Evolutionary conservation across 148 eudicot genomes (phyloP), one percentile per base, ranked within the genome.

Genomic region (Camellia lanceoleosa): DNA sequence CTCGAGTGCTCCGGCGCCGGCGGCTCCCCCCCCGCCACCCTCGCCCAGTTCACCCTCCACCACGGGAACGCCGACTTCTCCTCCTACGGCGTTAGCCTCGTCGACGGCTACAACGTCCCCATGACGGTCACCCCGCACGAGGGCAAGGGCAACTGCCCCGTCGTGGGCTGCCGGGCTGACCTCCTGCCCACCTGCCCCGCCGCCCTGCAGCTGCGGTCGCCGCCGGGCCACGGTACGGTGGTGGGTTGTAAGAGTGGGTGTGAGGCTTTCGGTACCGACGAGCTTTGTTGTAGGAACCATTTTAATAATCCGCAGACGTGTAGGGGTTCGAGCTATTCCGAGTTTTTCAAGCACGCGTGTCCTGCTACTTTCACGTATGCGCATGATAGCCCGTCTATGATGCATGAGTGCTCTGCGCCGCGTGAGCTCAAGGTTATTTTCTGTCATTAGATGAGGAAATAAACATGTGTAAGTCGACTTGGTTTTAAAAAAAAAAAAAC

Each of bases 341-440:
- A 85, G 83, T 96, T 73, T 59, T 96, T 96, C 78, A 96, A 96
- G 86, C 90, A 88, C 60, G 85, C 87, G 60, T 96, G 98, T 52
- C 98, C 99, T 41, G 85, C 89, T 5, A 91, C 99, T 4, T 84
- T 88, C 54, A 92, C 99, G 11, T 91, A 91, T 69, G 99, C 98
- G 8, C 98, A 96, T 81, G 99, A 96, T 71, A 86, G 77, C 49
- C 98, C 99, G n/a, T 90, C 97, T 14, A 90, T 96, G 13, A 89
- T 82, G 85, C 98, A 96, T 71, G 90, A 96, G 58, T 96, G 98
- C 85, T 86, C 91, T n/a, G 78, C 97, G 3, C 98, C 98, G 1
- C 86, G 90, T n/a, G 98, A 96, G 87, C 92, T 96, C 6, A 96
- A 96, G 85, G 93, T 96, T 78, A 96, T 96, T 49, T 96, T 96